These are phyloP conservation scores for Anthracocystis panici-leucophaei DNA, from an alignment of 1,284 basidiomycete genomes.

Conservation along the genomic window DNA sequence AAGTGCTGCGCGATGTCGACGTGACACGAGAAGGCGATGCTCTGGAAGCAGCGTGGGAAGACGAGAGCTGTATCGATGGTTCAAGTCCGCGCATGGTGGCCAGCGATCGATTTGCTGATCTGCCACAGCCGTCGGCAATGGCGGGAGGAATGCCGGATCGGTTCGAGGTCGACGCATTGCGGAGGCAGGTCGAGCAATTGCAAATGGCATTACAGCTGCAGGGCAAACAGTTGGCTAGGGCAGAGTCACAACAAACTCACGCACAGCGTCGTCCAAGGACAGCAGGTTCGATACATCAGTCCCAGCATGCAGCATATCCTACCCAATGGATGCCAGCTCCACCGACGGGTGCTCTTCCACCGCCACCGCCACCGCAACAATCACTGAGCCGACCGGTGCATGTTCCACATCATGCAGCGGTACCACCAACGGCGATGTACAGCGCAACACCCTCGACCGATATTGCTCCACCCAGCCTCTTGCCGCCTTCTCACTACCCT, in stretches of 20 bases:
- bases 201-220: conserved; percentile 43
- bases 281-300: not conserved
- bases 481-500: too few species aligned
- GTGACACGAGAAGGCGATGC: not conserved
- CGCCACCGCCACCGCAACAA: not conserved
- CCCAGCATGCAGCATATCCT: not conserved
- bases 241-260: conserved; percentile 10
- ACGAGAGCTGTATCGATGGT: conserved; percentile 26
- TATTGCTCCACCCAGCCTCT: too few species aligned
- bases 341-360: not conserved
- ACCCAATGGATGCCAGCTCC: not conserved
- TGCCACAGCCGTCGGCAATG: not conserved
- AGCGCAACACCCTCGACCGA: too few species aligned
- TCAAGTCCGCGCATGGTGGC: conserved; percentile 8
- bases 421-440: not conserved
- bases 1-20: not conserved
- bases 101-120: not conserved
- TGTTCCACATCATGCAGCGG: not conserved
- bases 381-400: not conserved
- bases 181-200: conserved; percentile 45
- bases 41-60: conserved; percentile 43
- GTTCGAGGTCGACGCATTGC: conserved; percentile 39
- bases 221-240: conserved; percentile 15
- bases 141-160: conserved; percentile 1
- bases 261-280: not conserved